Base-by-base conservation (phyloP, 2,329 filamentous ascomycete species). In the Aspergillus flavus region DNA sequence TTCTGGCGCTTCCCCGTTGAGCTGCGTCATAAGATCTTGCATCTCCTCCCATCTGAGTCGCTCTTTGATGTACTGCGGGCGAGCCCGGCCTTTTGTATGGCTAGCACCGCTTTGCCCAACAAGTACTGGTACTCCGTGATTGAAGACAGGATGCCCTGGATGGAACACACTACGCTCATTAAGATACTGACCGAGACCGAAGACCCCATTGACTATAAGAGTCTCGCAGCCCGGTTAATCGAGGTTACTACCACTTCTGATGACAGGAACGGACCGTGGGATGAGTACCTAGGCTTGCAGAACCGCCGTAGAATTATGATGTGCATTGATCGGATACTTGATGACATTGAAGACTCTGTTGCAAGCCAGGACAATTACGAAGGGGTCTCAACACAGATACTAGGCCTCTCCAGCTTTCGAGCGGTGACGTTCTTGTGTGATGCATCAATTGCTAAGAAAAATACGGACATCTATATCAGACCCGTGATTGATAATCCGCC, bases 101-200 rank as follows among this genome's bases (percentile, higher is more conserved):
- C 34, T 19, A 10, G 30, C 14, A 28, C 30, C 3, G 23, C 16
- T 3, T 16, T 64, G 0, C 46, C 53, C 10, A 34, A 12, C 6
- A 10, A 39, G 9, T 62, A 62, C 28, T 64, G 63, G 63, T 41
- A 32, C 39, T 62, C 46, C 4, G 52, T 57, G 0, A 14, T 59
- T 12, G 26, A 6, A 3, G n/a, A 21, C 3, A 45, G 56, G 30
- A 56, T 50, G 28, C 56, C 59, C 3, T 64, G 59, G 62, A 28
- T 28, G 3, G 23, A 48, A 4, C 12, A 16, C 23, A 16, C 12
- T 28, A 0, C 21, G 7, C 21, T 48, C 45, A 21, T 2, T 14
- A 7, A 19, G 21, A 3, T 7, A 9, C 21, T 26, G 12, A 1
- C n/a, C 5, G 45, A 16, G 21, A 23, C 1, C 6, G 45, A 26